These are phyloP conservation scores for Trametes polyzona DNA, from an alignment of 1,284 basidiomycete genomes.

Conservation along the genomic window DNA sequence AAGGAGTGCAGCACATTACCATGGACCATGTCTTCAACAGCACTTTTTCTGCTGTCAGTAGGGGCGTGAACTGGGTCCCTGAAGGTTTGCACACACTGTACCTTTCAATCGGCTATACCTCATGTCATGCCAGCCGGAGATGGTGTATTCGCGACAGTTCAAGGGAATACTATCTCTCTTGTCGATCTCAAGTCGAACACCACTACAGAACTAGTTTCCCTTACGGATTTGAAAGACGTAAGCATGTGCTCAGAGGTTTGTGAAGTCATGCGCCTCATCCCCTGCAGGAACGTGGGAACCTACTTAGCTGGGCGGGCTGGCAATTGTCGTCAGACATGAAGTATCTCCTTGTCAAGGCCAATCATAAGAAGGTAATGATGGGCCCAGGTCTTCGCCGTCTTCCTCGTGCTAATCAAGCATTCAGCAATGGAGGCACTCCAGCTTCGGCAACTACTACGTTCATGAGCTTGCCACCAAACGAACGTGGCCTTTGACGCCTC, in stretches of 20 bases:
- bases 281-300: slow-evolving; percentile 58
- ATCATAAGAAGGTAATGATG: slow-evolving; percentile 65
- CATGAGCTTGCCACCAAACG: slow-evolving; percentile 62
- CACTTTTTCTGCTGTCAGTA: slow-evolving; percentile 63
- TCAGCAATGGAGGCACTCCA: slow-evolving; percentile 92
- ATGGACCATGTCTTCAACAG: slow-evolving; percentile 92
- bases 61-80: slow-evolving; percentile 77
- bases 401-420: not conserved
- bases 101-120: not conserved
- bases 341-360: slow-evolving; percentile 79
- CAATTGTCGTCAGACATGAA: slow-evolving; percentile 87
- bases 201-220: slow-evolving; percentile 63
- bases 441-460: slow-evolving; percentile 88
- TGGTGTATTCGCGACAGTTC: slow-evolving; percentile 79
- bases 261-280: not conserved
- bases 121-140: slow-evolving; percentile 68
- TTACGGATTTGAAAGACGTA: slow-evolving; percentile 66
- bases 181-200: slow-evolving; percentile 79
- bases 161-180: slow-evolving; percentile 70
- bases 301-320: slow-evolving; percentile 66
- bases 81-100: slow-evolving; percentile 64
- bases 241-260: slow-evolving; percentile 16
- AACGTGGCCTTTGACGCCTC: slow-evolving; percentile 73
- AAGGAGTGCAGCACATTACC: slow-evolving; percentile 69
- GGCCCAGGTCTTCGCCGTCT: not conserved